Percentiles rank a stretch among this genome's conserved stretches.
Evolutionary conservation across 805 yeast genomes (phyloP).

Genomic region (Wickerhamiella brachini): DNA sequence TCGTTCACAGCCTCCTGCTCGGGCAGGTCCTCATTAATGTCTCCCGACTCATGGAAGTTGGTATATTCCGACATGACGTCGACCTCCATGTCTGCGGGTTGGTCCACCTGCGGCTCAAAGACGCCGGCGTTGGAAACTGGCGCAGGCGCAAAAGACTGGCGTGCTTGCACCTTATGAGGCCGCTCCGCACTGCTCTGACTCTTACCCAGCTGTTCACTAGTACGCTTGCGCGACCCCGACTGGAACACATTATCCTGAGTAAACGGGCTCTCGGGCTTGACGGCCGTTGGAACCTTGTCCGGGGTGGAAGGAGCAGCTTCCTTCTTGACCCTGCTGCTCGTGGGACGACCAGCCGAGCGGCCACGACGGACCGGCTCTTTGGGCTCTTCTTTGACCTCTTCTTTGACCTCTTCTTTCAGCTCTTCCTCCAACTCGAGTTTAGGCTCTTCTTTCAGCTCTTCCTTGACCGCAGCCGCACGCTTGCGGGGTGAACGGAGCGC

Average conservation of each 20-base stretch:
- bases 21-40: neutral
- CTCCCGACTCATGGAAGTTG: slow-evolving; percentile 1
- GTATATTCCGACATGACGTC: slow-evolving; percentile 2
- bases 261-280: neutral
- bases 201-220: slow-evolving; percentile 3
- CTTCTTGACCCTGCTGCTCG: neutral
- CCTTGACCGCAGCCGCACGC: neutral
- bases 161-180: slow-evolving; percentile 1
- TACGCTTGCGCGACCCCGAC: slow-evolving; percentile 6
- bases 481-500: neutral
- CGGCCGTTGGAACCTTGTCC: neutral
- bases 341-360: neutral
- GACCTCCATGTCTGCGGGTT: neutral
- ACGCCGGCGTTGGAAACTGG: neutral
- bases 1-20: neutral
- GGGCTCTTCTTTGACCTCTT: neutral
- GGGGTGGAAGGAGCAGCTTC: neutral
- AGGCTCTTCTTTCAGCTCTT: neutral
- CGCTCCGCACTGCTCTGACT: neutral
- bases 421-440: neutral
- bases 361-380: neutral
- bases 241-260: slow-evolving; percentile 15
- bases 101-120: neutral
- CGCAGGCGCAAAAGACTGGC: neutral
- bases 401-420: neutral